Percentiles rank a stretch among this genome's conserved stretches.
These are phyloP conservation scores for Mortierella sp. DNA, from an alignment of 371 early-diverging fungal genomes.

Conservation along the genomic window DNA sequence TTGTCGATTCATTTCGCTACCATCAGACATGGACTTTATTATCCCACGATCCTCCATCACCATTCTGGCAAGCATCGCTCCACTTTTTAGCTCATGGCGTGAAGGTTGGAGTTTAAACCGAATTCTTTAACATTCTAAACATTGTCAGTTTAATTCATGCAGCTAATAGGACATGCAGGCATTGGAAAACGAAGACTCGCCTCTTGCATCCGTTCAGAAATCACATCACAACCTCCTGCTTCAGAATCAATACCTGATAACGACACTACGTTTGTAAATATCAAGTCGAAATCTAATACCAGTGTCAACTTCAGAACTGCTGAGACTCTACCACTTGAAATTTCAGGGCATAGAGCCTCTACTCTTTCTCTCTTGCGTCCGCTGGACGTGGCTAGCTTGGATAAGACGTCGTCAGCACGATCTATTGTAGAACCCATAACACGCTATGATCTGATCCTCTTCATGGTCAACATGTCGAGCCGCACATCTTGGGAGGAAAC, in stretches of 20 bases:
- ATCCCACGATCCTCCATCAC: constrained; percentile 39
- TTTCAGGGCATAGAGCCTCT: neutral
- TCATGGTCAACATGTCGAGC: constrained; percentile 47
- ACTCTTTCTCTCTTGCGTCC: neutral
- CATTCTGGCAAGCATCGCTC: constrained; percentile 32
- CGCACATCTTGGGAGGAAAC: constrained; percentile 38
- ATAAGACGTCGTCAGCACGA: neutral
- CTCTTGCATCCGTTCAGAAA: constrained; percentile 34
- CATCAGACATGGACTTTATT: constrained; percentile 32
- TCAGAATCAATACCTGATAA: neutral
- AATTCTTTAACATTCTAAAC: neutral
- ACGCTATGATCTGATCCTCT: constrained; percentile 47
- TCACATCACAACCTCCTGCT: neutral
- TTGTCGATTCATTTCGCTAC: neutral
- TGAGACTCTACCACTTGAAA: constrained; percentile 24
- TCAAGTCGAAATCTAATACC: constrained; percentile 11
- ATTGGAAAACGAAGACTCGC: constrained; percentile 51
- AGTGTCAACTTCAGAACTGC: constrained; percentile 41
- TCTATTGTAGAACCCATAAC: constrained; percentile 14
- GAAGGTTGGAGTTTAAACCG: neutral
- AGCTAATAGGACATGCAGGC: constrained; percentile 54
- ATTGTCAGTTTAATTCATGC: neutral
- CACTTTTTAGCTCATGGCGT: neutral
- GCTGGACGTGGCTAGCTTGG: neutral
- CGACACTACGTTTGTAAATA: neutral